Base-by-base conservation (phyloP, 1,284 basidiomycete genomes). In the Ceratobasidium sp. region DNA sequence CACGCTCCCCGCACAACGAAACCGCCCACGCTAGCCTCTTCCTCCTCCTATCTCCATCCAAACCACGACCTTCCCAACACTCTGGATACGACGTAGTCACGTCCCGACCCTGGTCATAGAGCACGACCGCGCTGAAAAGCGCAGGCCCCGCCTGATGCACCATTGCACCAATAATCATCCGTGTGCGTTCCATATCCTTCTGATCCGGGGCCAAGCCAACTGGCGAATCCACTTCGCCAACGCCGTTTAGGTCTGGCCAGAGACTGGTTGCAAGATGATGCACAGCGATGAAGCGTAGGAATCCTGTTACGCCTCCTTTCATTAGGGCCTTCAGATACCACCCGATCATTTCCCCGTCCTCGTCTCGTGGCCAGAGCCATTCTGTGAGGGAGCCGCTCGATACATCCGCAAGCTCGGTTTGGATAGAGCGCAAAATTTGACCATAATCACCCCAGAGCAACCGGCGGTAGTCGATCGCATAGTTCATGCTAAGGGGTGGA, bases 361-460 rank as follows among this genome's bases (percentile, higher is more conserved):
- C 84, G 83, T 98, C 96, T 12, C 89, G 82, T 2, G 95, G 95
- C 84, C 90, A 91, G 56, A 96, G 85, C 83, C 90, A 95, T 79
- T 91, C 90, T 23, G 84, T 85, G 0, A 93, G 78, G 68, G 89
- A 88, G 0, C 81, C 84, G 23, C 78, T 81, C 4, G 75, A 65
- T 23, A 85, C 78, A 15, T 48, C 56, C n/a, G 66, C 7, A 87
- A 86, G 38, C 62, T 87, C 84, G 6, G 86, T 89, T 66, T 86
- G 89, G 71, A 91, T 87, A 70, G 86, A 94, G 81, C 85, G 89
- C 79, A 93, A 80, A 65, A 88, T 84, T 82, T 90, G 92, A 48
- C 86, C 88, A 83, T 90, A 94, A 81, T 97, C 95, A 74, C 88
- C 90, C 94, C 95, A 98, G 2, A 99, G 84, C 77, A 93, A 89